Conservation (phyloP, 2,329 filamentous ascomycete species). For the Coniochaeta prunicola region DNA sequence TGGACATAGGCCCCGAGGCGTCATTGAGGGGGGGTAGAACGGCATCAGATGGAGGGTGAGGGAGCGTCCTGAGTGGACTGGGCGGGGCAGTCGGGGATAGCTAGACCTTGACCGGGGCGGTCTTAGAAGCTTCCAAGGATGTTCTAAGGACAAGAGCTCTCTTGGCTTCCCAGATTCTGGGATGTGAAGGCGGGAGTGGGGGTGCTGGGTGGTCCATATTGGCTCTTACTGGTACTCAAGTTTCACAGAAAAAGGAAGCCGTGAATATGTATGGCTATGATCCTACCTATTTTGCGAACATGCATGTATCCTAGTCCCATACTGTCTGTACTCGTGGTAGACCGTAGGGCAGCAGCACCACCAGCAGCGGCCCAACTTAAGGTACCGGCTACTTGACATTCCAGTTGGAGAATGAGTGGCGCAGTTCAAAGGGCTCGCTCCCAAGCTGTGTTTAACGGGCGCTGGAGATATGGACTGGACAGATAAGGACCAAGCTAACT, state of each 20-base stretch:
- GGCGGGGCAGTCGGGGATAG: not conserved
- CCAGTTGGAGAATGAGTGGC: not conserved
- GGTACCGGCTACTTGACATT: too few relatives aligned
- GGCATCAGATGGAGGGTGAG: not conserved
- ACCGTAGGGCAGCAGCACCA: too few relatives aligned
- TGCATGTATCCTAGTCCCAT: not conserved
- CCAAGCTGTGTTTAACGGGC: not conserved
- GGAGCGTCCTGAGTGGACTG: not conserved
- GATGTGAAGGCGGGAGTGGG: not conserved
- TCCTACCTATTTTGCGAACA: not conserved
- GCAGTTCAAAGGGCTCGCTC: not conserved
- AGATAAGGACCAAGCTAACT: too few relatives aligned
- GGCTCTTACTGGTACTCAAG: not conserved
- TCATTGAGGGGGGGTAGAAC: not conserved
- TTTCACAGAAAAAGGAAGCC: not conserved
- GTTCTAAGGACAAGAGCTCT: not conserved
- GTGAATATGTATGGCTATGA: not conserved
- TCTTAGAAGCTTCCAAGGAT: not conserved
- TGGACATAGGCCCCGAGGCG: not conserved
- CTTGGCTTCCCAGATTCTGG: not conserved
- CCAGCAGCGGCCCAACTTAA: too few relatives aligned
- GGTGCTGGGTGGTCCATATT: not conserved
- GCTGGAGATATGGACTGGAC: not conserved
- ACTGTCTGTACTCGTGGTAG: too few relatives aligned
- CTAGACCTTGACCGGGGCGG: not conserved